Percentiles rank a stretch among this genome's conserved stretches.
These are phyloP conservation scores for Xylariaceae sp. DNA, from an alignment of 2,329 filamentous ascomycete species.

Conservation along the genomic window DNA sequence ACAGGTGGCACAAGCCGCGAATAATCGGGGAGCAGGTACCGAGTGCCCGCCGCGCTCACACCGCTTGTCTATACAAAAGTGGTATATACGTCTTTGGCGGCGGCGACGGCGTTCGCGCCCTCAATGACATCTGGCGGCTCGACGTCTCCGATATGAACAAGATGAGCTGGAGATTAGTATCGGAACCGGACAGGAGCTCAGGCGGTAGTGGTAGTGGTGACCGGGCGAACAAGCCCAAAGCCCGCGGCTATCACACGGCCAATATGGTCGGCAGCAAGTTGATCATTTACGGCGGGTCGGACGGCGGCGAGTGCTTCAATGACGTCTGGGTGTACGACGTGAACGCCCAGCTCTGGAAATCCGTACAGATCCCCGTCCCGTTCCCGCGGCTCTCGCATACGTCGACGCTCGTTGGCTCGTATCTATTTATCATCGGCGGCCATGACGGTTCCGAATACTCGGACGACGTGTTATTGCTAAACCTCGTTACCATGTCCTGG, in stretches of 20 bases:
- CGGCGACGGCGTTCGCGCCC: conserved; percentile 71
- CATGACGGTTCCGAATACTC: conserved; percentile 75
- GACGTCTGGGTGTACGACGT: conserved; percentile 78
- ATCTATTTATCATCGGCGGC: conserved; percentile 73
- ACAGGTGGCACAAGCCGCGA: conserved; percentile 68
- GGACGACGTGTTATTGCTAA: conserved; percentile 72
- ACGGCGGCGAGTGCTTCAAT: conserved; percentile 74
- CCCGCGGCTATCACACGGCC: conserved; percentile 73
- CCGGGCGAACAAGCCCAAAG: conserved; percentile 58
- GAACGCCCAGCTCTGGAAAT: conserved; percentile 65
- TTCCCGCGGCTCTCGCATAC: conserved; percentile 72
- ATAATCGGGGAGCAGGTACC: conserved; percentile 65
- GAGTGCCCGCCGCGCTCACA: conserved; percentile 70
- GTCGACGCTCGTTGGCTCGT: conserved; percentile 72
- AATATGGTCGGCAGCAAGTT: conserved; percentile 77
- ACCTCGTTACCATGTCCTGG: conserved; percentile 78
- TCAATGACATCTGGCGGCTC: conserved; percentile 76
- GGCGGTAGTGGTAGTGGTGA: conserved; percentile 23
- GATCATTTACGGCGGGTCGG: conserved; percentile 73
- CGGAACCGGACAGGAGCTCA: conserved; percentile 44
- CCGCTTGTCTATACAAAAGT: conserved; percentile 74
- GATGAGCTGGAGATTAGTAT: conserved; percentile 73
- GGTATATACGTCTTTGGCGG: conserved; percentile 77
- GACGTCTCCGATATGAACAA: conserved; percentile 71
- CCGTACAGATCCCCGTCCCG: conserved; percentile 64